Conservation (phyloP, 2,329 filamentous ascomycete genomes). For the Aureobasidium sp. region DNA sequence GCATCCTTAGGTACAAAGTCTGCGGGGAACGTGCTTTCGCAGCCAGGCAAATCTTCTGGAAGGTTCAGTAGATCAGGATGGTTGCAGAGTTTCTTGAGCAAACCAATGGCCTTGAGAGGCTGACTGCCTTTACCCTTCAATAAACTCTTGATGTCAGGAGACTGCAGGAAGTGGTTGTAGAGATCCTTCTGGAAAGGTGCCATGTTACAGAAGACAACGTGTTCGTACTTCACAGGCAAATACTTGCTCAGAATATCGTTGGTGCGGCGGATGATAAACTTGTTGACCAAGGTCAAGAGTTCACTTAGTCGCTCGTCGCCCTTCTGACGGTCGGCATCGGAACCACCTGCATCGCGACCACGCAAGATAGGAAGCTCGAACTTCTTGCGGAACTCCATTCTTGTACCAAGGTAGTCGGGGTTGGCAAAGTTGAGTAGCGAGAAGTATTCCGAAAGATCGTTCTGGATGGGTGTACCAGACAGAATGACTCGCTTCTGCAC, state of each 20-base stretch:
- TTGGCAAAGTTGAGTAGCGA: constrained; percentile 94
- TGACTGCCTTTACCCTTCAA: constrained; percentile 91
- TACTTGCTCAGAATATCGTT: constrained; percentile 99
- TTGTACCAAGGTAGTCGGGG: constrained; percentile 79
- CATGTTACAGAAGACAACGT: constrained; percentile 95
- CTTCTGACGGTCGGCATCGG: constrained; percentile 69
- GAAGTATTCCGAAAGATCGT: constrained; percentile 97
- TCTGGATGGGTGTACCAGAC: constrained; percentile 95
- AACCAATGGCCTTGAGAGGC: constrained; percentile 89
- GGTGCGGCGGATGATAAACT: constrained; percentile 94
- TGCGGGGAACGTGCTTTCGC: constrained; percentile 69
- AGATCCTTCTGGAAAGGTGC: constrained; percentile 86
- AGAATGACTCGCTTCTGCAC: constrained; percentile 88
- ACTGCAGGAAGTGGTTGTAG: constrained; percentile 96
- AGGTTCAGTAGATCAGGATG: constrained; percentile 89
- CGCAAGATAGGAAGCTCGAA: constrained; percentile 89
- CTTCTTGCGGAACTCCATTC: constrained; percentile 84
- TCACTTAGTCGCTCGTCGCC: constrained; percentile 78
- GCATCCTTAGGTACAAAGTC: constrained; percentile 85
- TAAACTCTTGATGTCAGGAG: constrained; percentile 86
- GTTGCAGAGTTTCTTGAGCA: constrained; percentile 97
- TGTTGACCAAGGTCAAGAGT: constrained; percentile 80
- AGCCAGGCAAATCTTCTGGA: constrained; percentile 74
- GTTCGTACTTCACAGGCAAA: constrained; percentile 95
- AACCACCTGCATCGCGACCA: constrained; percentile 82